These are phyloP conservation scores for Ogataea nakhonphanomensis DNA, from an alignment of 805 yeast genomes.

Conservation along the genomic window DNA sequence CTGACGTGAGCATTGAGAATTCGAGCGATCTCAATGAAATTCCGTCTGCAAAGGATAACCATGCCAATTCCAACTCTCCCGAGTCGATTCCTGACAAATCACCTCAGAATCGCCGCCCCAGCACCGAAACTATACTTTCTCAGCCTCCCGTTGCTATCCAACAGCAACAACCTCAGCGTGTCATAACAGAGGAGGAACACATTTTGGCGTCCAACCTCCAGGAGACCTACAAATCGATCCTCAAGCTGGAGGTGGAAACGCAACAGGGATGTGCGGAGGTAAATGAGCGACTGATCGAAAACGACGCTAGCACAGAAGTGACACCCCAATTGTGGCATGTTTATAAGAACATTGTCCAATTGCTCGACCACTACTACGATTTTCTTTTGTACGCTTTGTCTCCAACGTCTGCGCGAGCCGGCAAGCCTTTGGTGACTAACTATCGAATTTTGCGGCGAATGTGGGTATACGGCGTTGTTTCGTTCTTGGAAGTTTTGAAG, in stretches of 20 bases:
- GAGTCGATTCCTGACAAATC: slow-evolving; percentile 21
- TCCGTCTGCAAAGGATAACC: slow-evolving; percentile 14
- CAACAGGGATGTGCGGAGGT: slow-evolving; percentile 66
- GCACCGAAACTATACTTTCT: slow-evolving; percentile 26
- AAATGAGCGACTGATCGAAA: slow-evolving; percentile 45
- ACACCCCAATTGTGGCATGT: slow-evolving; percentile 66
- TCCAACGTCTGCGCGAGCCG: slow-evolving; percentile 65
- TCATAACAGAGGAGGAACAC: slow-evolving; percentile 54
- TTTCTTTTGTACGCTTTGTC: slow-evolving; percentile 67
- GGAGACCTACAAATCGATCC: slow-evolving; percentile 69
- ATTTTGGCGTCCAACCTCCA: slow-evolving; percentile 66
- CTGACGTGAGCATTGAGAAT: slow-evolving; percentile 26
- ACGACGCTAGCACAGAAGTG: slow-evolving; percentile 48
- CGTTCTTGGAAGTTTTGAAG: slow-evolving; percentile 72
- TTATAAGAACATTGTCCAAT: slow-evolving; percentile 61
- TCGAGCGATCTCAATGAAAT: slow-evolving; percentile 25
- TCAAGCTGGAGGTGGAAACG: slow-evolving; percentile 62
- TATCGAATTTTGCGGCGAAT: slow-evolving; percentile 75
- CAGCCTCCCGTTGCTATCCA: slow-evolving; percentile 18
- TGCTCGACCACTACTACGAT: slow-evolving; percentile 69
- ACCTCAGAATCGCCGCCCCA: slow-evolving; percentile 22
- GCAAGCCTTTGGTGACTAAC: slow-evolving; percentile 70
- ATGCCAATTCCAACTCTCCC: slow-evolving; percentile 22
- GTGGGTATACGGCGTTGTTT: slow-evolving; percentile 86
- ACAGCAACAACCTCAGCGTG: slow-evolving; percentile 23